These are phyloP conservation scores for Fraxinus velutina DNA, from an alignment of 305 asterid genomes.

Conservation along the genomic window DNA sequence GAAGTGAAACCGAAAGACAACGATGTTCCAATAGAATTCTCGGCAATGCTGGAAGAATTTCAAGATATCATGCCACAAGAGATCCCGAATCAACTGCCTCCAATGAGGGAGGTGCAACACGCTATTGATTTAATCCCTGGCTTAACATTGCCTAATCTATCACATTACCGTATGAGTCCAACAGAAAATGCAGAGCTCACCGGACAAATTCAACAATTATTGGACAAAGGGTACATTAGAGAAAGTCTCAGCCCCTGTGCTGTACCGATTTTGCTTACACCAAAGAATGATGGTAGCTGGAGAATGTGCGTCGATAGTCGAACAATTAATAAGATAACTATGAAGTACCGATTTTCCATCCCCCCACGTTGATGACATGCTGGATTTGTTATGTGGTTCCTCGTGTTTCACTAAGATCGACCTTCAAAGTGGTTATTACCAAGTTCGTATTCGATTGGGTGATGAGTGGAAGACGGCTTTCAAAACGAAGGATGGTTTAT, in stretches of 20 bases:
- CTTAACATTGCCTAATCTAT: too few species aligned
- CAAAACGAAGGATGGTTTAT: background rate
- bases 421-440: background rate
- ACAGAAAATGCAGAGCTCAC: too few species aligned
- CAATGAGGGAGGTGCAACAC: too few species aligned
- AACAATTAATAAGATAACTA: background rate
- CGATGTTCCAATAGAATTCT: too few species aligned
- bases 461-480: too few species aligned
- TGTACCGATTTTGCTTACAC: background rate
- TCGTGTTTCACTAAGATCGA: background rate
- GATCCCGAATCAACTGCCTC: too few species aligned
- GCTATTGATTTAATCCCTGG: too few species aligned
- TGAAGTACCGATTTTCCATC: background rate
- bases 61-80: too few species aligned
- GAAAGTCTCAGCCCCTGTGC: background rate
- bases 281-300: background rate
- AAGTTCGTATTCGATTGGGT: too few species aligned
- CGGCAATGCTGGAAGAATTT: too few species aligned
- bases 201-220: background rate
- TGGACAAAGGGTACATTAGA: background rate
- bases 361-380: background rate
- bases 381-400: background rate
- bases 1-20: too few species aligned
- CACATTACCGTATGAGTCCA: too few species aligned
- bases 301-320: background rate